Conservation (phyloP, 1,284 basidiomycete species). For the Paramarasmius palmivorus region DNA sequence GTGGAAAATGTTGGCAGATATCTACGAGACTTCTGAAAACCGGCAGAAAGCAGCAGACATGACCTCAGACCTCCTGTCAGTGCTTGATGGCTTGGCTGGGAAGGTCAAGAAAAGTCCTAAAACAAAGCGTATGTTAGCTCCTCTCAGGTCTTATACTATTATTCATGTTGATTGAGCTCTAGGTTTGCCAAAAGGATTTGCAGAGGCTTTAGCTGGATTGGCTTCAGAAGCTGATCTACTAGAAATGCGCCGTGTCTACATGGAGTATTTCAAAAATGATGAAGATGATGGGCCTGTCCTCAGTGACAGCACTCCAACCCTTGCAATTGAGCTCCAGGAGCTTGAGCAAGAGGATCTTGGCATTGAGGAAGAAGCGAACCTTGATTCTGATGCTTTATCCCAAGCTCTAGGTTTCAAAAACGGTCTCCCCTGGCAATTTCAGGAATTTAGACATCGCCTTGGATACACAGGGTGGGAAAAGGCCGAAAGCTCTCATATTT, state of each 20-base stretch:
- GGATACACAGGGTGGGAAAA: constrained; percentile 22
- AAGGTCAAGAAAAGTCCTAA: constrained; percentile 14
- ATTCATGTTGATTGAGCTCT: not conserved
- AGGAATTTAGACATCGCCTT: constrained; percentile 14
- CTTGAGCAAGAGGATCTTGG: constrained; percentile 19
- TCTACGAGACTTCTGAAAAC: constrained; percentile 7
- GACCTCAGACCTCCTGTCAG: too few relatives aligned
- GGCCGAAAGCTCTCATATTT: not conserved
- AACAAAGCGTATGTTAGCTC: not conserved
- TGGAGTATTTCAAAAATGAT: constrained; percentile 16
- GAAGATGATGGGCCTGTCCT: not conserved
- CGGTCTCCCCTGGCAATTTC: constrained; percentile 23
- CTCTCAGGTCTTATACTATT: not conserved
- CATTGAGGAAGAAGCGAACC: constrained; percentile 21
- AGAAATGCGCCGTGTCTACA: constrained; percentile 18
- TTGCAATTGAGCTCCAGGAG: not conserved
- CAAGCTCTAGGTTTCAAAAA: constrained; percentile 19
- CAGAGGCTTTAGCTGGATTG: constrained; percentile 1
- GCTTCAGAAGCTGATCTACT: constrained; percentile 16
- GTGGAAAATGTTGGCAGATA: constrained; percentile 17
- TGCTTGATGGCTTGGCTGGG: constrained; percentile 16
- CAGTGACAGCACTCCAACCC: too few relatives aligned
- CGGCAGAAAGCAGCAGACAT: constrained; percentile 15
- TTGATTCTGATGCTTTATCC: constrained; percentile 8
- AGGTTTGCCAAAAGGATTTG: not conserved